Base-by-base conservation (phyloP, 2,329 filamentous ascomycete genomes). In the Simplicillium sp. region DNA sequence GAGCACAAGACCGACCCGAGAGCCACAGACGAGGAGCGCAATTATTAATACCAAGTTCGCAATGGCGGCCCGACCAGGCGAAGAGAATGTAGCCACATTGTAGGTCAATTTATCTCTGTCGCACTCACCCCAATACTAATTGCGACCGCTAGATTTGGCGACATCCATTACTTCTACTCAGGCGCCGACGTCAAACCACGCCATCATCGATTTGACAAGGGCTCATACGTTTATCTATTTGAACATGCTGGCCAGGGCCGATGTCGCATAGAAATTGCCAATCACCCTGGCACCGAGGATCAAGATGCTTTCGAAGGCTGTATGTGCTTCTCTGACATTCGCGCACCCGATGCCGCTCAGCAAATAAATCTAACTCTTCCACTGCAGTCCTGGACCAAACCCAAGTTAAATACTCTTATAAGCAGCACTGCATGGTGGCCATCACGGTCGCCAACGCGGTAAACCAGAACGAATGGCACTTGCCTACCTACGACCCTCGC, bases 141-240 rank as follows among this genome's bases (percentile, higher is more conserved):
- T 9, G 38, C 17, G 15, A 16, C 15, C 14, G 35, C 6, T 47
- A 89, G 84, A 53, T 88, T 86, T 54, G 82, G 76, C 47, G 85
- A 90, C 54, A 58, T 88, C 40, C 85, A 89, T 59, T 89, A 88
- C 61, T 87, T 80, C 61, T 87, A 88, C 62, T 73, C 75, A 18
- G 72, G 79, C n/a, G 79, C 81, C 3, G 70, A 71, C 6, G 68
- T 72, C 42, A 78, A 73, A 42, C 84, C 84, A 25, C 77, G 72
- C n/a, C 85, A 89, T 58, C 82, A 89, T 59, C 79, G 84, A 39
- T 89, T 90, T 59, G 81, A 87, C 59, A 84, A 84, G 58, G 75
- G 80, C 36, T 88, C 83, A 7, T 89, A 89, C 57, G 74, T 89
- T 43, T 89, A 89, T 55, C 67, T 89, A 6, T 88, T 87, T 57